phyloP scores from a whole-genome alignment of 2,329 filamentous ascomycete species.

The Calonectria hawksworthii region DNA sequence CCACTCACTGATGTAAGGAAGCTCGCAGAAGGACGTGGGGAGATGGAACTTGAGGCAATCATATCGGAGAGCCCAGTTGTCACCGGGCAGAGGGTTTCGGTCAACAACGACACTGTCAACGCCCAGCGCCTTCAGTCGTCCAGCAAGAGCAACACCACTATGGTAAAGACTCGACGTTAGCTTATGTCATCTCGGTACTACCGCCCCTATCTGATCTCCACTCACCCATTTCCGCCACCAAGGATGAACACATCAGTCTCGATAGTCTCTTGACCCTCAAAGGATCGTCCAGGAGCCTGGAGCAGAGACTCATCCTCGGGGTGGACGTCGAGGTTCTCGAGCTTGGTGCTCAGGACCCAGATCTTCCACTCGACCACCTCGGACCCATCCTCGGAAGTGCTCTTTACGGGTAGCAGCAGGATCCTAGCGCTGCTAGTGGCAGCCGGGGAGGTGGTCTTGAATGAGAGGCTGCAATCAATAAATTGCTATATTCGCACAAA shows the following conservation, averaged over 20 bases:
- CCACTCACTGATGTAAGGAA: conserved; percentile 31
- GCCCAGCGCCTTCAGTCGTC: conserved; percentile 30
- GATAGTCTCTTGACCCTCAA: neutral
- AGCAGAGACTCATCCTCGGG: conserved; percentile 25
- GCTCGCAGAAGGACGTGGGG: conserved; percentile 31
- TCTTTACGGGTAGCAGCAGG: conserved; percentile 19
- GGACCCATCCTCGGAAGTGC: neutral
- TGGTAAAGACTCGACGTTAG: neutral
- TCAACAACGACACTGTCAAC: conserved; percentile 34
- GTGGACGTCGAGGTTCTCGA: conserved; percentile 25
- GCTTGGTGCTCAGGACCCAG: conserved; percentile 35
- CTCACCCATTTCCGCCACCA: conserved; percentile 34
- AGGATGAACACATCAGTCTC: conserved; percentile 31
- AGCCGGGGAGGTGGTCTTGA: conserved; percentile 16
- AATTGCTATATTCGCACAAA: conserved; percentile 22
- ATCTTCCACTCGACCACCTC: conserved; percentile 24
- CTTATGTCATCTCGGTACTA: neutral
- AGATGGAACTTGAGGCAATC: conserved; percentile 35
- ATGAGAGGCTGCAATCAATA: conserved; percentile 17
- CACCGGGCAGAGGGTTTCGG: conserved; percentile 18
- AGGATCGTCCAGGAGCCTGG: neutral
- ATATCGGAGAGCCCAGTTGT: conserved; percentile 36
- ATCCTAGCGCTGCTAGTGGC: conserved; percentile 20
- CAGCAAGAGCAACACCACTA: conserved; percentile 25
- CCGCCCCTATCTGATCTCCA: neutral